Conservation (phyloP, 176 grass and related monocot genomes). For the Zea mays region DNA sequence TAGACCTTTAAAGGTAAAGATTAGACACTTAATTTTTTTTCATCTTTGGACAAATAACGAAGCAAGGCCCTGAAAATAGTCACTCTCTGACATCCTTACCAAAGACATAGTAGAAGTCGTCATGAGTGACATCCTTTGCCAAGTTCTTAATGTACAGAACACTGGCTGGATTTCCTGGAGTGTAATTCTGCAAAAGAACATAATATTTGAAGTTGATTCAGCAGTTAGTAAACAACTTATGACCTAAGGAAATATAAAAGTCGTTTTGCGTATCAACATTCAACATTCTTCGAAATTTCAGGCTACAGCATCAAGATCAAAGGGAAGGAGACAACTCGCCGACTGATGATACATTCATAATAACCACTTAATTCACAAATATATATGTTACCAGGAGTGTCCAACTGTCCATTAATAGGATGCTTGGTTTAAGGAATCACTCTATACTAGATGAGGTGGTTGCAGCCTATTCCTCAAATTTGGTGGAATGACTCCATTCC, state of each 20-base stretch:
- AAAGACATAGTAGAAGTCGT: conserved; percentile 92
- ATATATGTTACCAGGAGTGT: not conserved
- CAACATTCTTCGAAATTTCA: not conserved
- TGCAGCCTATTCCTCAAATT: not conserved
- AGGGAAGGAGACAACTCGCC: conserved; percentile 9
- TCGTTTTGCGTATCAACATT: not conserved
- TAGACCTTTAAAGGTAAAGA: not conserved
- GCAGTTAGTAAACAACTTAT: conserved; percentile 7
- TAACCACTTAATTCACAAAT: not conserved
- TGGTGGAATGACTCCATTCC: not conserved
- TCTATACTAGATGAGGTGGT: not conserved
- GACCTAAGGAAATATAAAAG: not conserved
- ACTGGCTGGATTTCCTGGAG: conserved; percentile 71
- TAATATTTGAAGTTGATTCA: conserved; percentile 7
- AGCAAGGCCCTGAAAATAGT: not conserved
- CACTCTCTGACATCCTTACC: conserved; percentile 44
- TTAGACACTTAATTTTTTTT: not conserved
- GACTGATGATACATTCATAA: conserved; percentile 19
- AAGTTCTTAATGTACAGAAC: conserved; percentile 97
- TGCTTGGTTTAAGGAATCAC: not conserved
- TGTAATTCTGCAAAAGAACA: conserved; percentile 63
- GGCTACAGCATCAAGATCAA: conserved; percentile 18
- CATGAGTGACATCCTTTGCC: conserved; percentile 79
- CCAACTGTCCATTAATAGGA: not conserved
- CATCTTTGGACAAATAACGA: conserved; percentile 4